Evolutionary conservation across 164 flowering plant genomes (phyloP).

Genomic region (Piper longum): DNA sequence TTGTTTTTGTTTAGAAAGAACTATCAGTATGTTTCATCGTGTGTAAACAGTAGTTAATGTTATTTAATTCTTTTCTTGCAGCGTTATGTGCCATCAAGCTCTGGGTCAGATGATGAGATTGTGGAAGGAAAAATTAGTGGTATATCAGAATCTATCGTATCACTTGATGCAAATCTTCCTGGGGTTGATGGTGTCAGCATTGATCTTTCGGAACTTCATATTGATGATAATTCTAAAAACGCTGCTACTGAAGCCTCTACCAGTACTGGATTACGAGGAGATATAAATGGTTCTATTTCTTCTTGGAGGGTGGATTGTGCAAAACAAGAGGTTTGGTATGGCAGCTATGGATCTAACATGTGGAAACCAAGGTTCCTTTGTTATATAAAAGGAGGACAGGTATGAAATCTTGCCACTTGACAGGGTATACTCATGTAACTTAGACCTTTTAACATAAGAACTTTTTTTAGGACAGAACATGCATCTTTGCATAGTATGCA

Average conservation of each 20-base stretch:
- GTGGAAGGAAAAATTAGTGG: slow-evolving; percentile 8
- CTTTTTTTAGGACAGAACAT: too few species aligned
- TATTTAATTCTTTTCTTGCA: not conserved
- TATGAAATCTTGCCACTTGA: slow-evolving; percentile 13
- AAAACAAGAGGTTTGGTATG: slow-evolving; percentile 75
- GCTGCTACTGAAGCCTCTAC: slow-evolving; percentile 1
- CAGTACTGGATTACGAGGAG: not conserved
- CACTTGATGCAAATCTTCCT: slow-evolving; percentile 8
- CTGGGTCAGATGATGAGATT: slow-evolving; percentile 59
- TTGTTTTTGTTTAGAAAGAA: too few species aligned
- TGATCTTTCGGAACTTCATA: slow-evolving; percentile 21
- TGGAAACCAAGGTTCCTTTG: slow-evolving; percentile 66
- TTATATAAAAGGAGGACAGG: slow-evolving; percentile 93
- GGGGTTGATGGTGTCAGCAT: slow-evolving; percentile 21
- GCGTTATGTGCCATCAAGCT: slow-evolving; percentile 25
- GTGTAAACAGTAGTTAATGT: too few species aligned
- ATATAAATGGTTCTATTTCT: slow-evolving; percentile 12
- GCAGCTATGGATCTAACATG: slow-evolving; percentile 87
- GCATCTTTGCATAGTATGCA: too few species aligned
- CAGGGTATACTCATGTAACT: not conserved
- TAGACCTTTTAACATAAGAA: too few species aligned
- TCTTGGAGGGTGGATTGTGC: slow-evolving; percentile 68
- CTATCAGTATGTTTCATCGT: too few species aligned
- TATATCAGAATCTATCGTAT: slow-evolving; percentile 7
- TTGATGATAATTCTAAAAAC: not conserved